Percentiles rank a stretch among this genome's conserved stretches.
These are phyloP conservation scores for Ogataea haglerorum DNA, from an alignment of 805 yeast species.

Conservation along the genomic window DNA sequence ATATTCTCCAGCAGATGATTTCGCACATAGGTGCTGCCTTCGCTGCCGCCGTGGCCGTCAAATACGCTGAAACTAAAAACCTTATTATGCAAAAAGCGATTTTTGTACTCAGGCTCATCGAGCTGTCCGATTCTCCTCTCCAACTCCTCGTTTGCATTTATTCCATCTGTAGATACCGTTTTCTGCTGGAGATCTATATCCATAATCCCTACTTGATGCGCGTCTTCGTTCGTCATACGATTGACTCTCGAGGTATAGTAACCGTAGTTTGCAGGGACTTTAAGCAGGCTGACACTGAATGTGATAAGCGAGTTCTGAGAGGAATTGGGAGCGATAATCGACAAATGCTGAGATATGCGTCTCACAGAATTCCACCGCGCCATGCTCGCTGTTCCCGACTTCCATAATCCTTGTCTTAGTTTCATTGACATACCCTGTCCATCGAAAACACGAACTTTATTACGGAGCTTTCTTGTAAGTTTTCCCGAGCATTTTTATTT, in stretches of 20 bases:
- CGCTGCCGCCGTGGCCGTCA: conserved; percentile 94
- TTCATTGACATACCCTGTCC: background rate
- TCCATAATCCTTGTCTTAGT: too few species aligned
- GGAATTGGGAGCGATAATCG: conserved; percentile 20
- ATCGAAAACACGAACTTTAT: background rate
- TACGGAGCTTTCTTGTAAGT: conserved; percentile 2
- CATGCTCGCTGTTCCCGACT: background rate
- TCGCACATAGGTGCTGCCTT: conserved; percentile 62
- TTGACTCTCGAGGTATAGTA: conserved; percentile 75
- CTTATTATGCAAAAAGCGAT: conserved; percentile 15
- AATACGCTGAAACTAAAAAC: conserved; percentile 73
- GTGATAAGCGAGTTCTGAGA: conserved; percentile 24
- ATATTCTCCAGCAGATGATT: conserved; percentile 50
- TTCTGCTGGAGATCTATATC: conserved; percentile 24
- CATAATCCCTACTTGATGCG: conserved; percentile 53
- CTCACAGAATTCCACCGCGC: background rate
- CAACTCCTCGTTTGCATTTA: conserved; percentile 7
- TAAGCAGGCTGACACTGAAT: conserved; percentile 53
- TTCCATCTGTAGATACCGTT: background rate
- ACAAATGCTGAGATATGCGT: conserved; percentile 27
- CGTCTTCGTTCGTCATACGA: conserved; percentile 78
- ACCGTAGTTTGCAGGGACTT: conserved; percentile 74
- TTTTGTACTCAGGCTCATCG: conserved; percentile 17
- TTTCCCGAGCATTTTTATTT: conserved; percentile 1
- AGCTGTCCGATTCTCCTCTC: conserved; percentile 17